Evolutionary conservation across 345 rosid species (phyloP).

Genomic region (Trapa bicornis): DNA sequence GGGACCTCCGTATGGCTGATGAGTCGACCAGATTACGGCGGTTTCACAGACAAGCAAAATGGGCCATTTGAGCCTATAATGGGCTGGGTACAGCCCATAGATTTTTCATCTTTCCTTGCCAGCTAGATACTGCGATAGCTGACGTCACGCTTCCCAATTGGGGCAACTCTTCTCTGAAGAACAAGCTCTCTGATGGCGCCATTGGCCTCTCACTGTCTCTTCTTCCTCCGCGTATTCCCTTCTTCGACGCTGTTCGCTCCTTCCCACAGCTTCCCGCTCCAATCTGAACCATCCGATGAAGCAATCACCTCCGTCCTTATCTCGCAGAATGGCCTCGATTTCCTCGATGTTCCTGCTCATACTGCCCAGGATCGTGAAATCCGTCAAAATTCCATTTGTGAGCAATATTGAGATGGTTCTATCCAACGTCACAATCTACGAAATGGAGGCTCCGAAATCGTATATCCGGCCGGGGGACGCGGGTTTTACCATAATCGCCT

Average conservation of each 20-base stretch:
- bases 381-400: conserved; percentile 47
- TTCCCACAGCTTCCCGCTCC: neutral
- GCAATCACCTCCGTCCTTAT: conserved; percentile 67
- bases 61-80: too few relatives aligned
- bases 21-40: too few relatives aligned
- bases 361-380: conserved; percentile 47
- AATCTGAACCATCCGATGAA: conserved; percentile 16
- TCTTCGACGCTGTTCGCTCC: neutral
- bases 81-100: too few relatives aligned
- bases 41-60: too few relatives aligned
- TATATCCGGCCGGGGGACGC: conserved; percentile 61
- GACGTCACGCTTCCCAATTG: neutral
- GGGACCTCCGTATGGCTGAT: neutral
- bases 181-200: conserved; percentile 6
- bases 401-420: conserved; percentile 53
- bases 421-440: conserved; percentile 54
- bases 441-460: conserved; percentile 52
- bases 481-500: conserved; percentile 65
- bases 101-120: too few relatives aligned
- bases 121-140: neutral
- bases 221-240: neutral
- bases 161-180: neutral
- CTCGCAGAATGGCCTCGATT: conserved; percentile 73
- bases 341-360: conserved; percentile 61
- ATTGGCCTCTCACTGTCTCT: conserved; percentile 1